phyloP scores from a whole-genome alignment of 176 grass and related monocot genomes.

The Juncus effusus region DNA sequence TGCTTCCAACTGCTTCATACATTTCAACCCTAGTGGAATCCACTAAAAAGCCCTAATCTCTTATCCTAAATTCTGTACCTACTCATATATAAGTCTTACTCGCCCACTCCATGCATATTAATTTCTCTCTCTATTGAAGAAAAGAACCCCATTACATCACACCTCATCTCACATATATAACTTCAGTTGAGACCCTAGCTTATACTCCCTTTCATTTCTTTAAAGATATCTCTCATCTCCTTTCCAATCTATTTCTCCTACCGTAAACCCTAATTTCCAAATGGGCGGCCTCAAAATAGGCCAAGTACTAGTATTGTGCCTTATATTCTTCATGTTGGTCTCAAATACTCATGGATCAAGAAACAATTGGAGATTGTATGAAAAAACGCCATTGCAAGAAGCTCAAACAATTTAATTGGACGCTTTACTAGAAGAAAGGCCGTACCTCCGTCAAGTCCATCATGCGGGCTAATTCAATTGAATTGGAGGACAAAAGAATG shows the following conservation, averaged over 20 bases:
- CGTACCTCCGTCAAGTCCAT: constrained; percentile 10
- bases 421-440: constrained; percentile 11
- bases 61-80: constrained; percentile 1
- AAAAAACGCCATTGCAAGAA: not conserved
- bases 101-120: not conserved
- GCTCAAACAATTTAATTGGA: not conserved
- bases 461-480: constrained; percentile 11
- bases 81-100: too few relatives aligned
- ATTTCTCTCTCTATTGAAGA: not conserved
- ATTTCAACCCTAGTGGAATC: not conserved
- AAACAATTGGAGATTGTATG: not conserved
- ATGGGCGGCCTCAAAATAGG: too few relatives aligned
- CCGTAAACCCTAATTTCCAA: too few relatives aligned
- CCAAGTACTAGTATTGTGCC: too few relatives aligned
- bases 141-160: too few relatives aligned
- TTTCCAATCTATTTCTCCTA: too few relatives aligned
- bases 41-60: not conserved
- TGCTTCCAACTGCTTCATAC: constrained; percentile 7
- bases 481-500: constrained; percentile 5
- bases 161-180: too few relatives aligned
- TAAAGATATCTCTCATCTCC: too few relatives aligned
- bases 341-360: not conserved
- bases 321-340: too few relatives aligned
- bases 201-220: too few relatives aligned
- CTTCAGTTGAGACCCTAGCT: too few relatives aligned